Percentiles rank a stretch among this genome's conserved stretches.
Conservation (phyloP, 2,329 filamentous ascomycete genomes). For the Aspergillus ruber region DNA sequence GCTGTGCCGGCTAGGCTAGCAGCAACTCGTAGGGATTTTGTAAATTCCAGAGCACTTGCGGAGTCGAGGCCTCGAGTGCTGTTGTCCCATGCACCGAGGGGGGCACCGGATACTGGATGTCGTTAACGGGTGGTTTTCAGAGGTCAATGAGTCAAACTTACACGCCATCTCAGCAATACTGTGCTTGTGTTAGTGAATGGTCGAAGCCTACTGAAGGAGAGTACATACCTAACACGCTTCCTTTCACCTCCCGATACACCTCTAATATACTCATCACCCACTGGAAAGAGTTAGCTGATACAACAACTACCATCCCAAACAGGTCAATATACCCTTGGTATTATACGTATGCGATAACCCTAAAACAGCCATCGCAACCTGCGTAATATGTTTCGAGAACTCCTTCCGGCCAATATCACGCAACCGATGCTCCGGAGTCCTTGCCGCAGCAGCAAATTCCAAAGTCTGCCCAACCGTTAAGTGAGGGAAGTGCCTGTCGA, state of each 20-base stretch:
- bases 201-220: conserved; percentile 9
- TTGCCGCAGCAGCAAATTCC: conserved; percentile 49
- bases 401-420: conserved; percentile 40
- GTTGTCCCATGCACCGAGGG: conserved; percentile 41
- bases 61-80: conserved; percentile 49
- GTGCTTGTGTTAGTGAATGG: conserved; percentile 10
- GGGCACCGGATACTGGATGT: conserved; percentile 25
- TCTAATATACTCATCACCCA: conserved; percentile 51
- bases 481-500: conserved; percentile 50
- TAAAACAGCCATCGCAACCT: conserved; percentile 37
- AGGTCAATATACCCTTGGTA: conserved; percentile 35
- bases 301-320: background rate
- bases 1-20: conserved; percentile 46
- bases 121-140: background rate
- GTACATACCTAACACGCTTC: conserved; percentile 51
- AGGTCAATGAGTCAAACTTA: conserved; percentile 11
- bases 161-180: conserved; percentile 33
- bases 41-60: conserved; percentile 54
- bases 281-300: conserved; percentile 11
- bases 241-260: conserved; percentile 58
- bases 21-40: conserved; percentile 45
- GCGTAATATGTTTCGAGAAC: conserved; percentile 34
- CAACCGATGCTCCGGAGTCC: conserved; percentile 39
- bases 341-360: conserved; percentile 38
- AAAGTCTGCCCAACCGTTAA: conserved; percentile 53